A percentile compares a stretch with the other conserved stretches of the same genome.
phyloP scores from a whole-genome alignment of 805 yeast genomes.

The Saturnispora kantuleensis region DNA sequence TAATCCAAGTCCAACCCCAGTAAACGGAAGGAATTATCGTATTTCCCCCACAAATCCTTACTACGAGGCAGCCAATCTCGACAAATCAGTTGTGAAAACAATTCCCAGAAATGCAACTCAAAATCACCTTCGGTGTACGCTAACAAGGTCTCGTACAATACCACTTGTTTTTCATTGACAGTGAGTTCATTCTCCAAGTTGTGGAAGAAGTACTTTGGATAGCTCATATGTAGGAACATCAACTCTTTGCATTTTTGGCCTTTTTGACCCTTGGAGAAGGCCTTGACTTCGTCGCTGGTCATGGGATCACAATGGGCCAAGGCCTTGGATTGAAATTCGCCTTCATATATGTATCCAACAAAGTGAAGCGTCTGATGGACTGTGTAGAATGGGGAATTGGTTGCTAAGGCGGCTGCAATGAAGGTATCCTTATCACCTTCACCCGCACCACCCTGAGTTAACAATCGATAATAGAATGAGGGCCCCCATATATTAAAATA shows the following conservation, averaged over 20 bases:
- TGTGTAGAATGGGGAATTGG: conserved; percentile 49
- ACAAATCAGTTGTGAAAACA: conserved; percentile 30
- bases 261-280: conserved; percentile 10
- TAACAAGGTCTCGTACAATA: conserved; percentile 24
- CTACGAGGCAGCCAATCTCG: conserved; percentile 8
- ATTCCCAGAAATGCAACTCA: conserved; percentile 32
- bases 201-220: conserved; percentile 40
- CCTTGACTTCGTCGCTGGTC: conserved; percentile 25
- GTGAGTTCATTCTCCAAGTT: neutral
- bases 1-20: conserved; percentile 24
- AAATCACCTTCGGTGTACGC: conserved; percentile 27
- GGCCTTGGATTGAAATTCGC: conserved; percentile 31
- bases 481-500: conserved; percentile 58
- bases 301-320: conserved; percentile 34
- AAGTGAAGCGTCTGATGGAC: conserved; percentile 44
- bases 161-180: conserved; percentile 19
- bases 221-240: conserved; percentile 49
- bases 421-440: conserved; percentile 56
- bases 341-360: conserved; percentile 35
- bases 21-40: conserved; percentile 8
- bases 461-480: conserved; percentile 42
- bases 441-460: conserved; percentile 39
- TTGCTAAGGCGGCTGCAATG: conserved; percentile 45
- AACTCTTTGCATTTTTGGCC: conserved; percentile 16
- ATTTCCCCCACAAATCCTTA: too few relatives aligned